A percentile compares a stretch with the other conserved stretches of the same genome.
Evolutionary conservation across 352 stramenopile genomes (phyloP).

Genomic region (Phytophthora europaea): DNA sequence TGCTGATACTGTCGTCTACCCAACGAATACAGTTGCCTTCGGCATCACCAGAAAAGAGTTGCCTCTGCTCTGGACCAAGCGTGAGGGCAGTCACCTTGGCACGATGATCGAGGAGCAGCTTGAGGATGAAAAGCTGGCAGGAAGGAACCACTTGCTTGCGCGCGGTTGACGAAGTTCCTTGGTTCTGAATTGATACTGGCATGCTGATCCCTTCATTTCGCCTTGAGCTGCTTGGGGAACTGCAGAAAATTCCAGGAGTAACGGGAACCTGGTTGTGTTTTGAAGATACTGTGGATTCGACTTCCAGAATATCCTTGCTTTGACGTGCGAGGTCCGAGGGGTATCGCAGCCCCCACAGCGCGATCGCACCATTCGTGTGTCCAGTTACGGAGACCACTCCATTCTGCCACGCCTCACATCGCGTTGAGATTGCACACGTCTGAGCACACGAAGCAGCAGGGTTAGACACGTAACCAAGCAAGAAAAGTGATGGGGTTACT

Average conservation of each 20-base stretch:
- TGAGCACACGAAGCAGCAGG: constrained; percentile 20
- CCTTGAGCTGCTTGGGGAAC: constrained; percentile 12
- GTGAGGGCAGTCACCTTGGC: constrained; percentile 66
- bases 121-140: constrained; percentile 81
- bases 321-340: constrained; percentile 61
- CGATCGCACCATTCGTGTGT: constrained; percentile 78
- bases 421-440: constrained; percentile 70
- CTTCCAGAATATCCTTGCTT: constrained; percentile 21
- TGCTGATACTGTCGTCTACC: constrained; percentile 81
- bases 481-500: constrained; percentile 3
- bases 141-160: constrained; percentile 63
- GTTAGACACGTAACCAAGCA: constrained; percentile 6
- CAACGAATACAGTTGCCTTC: constrained; percentile 84
- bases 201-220: neutral
- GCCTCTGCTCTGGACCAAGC: constrained; percentile 66
- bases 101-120: constrained; percentile 80
- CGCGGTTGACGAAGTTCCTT: constrained; percentile 6
- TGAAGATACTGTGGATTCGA: neutral
- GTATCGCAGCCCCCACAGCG: constrained; percentile 75
- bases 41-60: constrained; percentile 72
- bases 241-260: constrained; percentile 1
- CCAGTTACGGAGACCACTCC: constrained; percentile 77
- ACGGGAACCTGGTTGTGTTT: neutral
- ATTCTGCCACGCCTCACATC: constrained; percentile 78
- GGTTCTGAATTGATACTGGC: constrained; percentile 21